Conservation (phyloP, 176 grass and related monocot species). For the Avena atlantica region DNA sequence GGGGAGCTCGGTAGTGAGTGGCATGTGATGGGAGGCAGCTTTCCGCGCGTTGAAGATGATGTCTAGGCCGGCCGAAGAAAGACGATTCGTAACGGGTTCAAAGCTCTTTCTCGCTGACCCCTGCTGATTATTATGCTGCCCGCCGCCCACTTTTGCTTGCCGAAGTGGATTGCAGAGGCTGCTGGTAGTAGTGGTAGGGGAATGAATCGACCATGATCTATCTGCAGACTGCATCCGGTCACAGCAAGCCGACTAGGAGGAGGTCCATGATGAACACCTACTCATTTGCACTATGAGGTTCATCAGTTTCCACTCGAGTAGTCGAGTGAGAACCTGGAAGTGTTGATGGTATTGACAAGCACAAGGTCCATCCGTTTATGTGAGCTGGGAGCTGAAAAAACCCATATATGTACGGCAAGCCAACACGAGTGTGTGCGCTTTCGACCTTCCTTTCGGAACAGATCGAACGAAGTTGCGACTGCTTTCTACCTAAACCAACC, state of each 20-base stretch:
- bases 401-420: background rate
- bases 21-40: constrained; percentile 65
- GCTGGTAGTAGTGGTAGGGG: background rate
- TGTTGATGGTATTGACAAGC: too few relatives aligned
- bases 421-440: background rate
- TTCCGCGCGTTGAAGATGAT: constrained; percentile 39
- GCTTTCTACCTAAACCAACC: constrained; percentile 42
- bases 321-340: background rate
- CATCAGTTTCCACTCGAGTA: background rate
- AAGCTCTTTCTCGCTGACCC: background rate
- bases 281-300: background rate
- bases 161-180: background rate
- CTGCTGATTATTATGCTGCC: background rate
- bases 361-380: background rate
- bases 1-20: constrained; percentile 34
- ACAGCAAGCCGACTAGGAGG: background rate
- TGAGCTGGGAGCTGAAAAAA: background rate
- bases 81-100: constrained; percentile 27
- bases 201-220: constrained; percentile 23
- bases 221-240: constrained; percentile 3
- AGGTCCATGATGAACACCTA: background rate
- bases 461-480: constrained; percentile 24
- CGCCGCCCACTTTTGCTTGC: constrained; percentile 28
- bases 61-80: background rate
- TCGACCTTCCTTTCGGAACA: constrained; percentile 17